A percentile compares a stretch with the other conserved stretches of the same genome.
Conservation (phyloP, 2,329 filamentous ascomycete species). For the Sporothrix euskadiensis region DNA sequence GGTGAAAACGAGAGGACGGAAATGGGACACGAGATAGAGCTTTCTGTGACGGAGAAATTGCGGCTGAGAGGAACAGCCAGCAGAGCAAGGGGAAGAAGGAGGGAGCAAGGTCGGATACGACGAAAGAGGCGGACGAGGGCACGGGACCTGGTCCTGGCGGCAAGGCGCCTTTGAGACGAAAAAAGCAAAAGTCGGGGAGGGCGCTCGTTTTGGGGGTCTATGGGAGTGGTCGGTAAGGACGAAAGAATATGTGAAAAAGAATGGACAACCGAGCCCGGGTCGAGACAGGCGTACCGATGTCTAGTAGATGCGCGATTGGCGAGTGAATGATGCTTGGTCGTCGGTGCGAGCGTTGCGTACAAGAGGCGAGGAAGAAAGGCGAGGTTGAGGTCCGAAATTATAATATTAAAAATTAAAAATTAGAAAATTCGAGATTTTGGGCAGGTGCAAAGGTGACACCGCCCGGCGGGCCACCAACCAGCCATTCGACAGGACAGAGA, state of each 20-base stretch:
- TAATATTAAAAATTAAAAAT: conserved; percentile 19
- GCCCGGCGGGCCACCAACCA: conserved; percentile 15
- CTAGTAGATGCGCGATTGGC: conserved; percentile 10
- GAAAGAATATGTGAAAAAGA: neutral
- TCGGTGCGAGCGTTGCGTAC: neutral
- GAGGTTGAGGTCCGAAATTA: conserved; percentile 22
- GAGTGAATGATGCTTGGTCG: neutral
- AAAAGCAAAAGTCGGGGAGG: neutral
- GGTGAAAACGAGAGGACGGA: neutral
- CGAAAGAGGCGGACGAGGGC: conserved; percentile 5
- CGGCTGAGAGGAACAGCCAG: neutral
- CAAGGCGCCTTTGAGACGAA: neutral
- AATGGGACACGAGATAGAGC: neutral
- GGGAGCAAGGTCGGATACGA: neutral
- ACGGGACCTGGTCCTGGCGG: conserved; percentile 8
- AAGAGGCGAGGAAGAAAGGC: neutral
- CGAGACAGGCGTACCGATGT: neutral
- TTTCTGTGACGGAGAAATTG: neutral
- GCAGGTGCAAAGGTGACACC: conserved; percentile 16
- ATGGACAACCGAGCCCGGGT: neutral
- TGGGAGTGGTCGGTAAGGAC: neutral
- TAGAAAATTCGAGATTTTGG: conserved; percentile 25
- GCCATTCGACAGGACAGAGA: conserved; percentile 8
- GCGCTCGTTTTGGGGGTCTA: neutral
- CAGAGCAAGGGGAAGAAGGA: neutral